Evolutionary conservation across 2,329 filamentous ascomycete species (phyloP).

Genomic region (Alternaria sp.): DNA sequence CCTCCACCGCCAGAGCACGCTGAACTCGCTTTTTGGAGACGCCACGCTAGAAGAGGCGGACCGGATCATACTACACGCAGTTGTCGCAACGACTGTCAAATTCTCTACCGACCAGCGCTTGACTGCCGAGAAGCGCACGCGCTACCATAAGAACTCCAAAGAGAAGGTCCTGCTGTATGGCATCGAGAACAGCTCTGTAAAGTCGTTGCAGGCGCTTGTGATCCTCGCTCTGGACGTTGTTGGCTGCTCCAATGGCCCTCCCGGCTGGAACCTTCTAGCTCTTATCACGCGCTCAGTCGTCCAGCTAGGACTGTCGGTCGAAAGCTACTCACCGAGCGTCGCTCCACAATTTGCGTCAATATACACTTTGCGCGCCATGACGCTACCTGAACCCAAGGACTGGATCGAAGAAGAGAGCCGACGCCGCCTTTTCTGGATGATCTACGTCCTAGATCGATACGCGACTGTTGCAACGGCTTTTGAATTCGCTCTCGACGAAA

Average conservation of each 20-base stretch:
- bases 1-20: conserved; percentile 80
- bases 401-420: conserved; percentile 91
- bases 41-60: conserved; percentile 78
- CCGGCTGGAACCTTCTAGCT: conserved; percentile 90
- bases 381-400: conserved; percentile 79
- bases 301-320: conserved; percentile 83
- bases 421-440: conserved; percentile 89
- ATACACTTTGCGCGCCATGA: conserved; percentile 84
- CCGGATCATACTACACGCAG: conserved; percentile 81
- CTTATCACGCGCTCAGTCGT: conserved; percentile 88
- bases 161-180: conserved; percentile 86
- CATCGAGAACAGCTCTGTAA: conserved; percentile 87
- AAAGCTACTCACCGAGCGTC: conserved; percentile 78
- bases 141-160: conserved; percentile 82
- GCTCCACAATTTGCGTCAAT: conserved; percentile 84
- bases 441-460: conserved; percentile 88
- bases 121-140: conserved; percentile 72
- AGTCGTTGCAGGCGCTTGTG: conserved; percentile 83
- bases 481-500: conserved; percentile 87
- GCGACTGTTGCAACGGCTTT: conserved; percentile 91
- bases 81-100: conserved; percentile 84
- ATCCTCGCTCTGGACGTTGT: conserved; percentile 85
- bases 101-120: conserved; percentile 80
- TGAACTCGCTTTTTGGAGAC: conserved; percentile 80
- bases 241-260: conserved; percentile 86